Percentiles rank a stretch among this genome's conserved stretches.
phyloP scores from a whole-genome alignment of 306 rosid species.

The Inga laurina region DNA sequence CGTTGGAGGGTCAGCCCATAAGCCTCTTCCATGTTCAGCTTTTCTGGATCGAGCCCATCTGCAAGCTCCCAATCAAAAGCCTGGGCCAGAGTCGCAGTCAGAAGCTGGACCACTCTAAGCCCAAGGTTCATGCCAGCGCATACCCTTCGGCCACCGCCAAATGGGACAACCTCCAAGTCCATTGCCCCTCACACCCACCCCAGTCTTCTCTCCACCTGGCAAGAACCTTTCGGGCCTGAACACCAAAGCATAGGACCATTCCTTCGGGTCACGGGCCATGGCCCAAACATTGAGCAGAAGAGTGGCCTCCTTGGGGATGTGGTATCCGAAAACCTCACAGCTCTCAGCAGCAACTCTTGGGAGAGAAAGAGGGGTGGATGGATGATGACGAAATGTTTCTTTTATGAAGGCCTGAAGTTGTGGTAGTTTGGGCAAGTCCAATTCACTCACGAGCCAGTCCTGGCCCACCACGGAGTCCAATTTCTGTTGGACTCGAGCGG shows the following conservation, averaged over 20 bases:
- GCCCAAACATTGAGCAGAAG: constrained; percentile 81
- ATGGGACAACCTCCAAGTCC: constrained; percentile 75
- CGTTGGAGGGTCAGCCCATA: constrained; percentile 73
- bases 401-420: constrained; percentile 75
- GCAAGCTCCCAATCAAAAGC: constrained; percentile 61
- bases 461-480: constrained; percentile 58
- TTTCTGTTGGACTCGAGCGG: constrained; percentile 54
- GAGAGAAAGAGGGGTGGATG: constrained; percentile 77
- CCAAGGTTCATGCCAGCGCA: constrained; percentile 76
- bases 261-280: constrained; percentile 64
- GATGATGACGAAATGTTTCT: constrained; percentile 85
- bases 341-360: constrained; percentile 60
- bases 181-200: constrained; percentile 58
- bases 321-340: constrained; percentile 57
- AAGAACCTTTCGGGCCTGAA: constrained; percentile 82
- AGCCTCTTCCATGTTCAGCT: constrained; percentile 75
- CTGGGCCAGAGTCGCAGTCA: constrained; percentile 59
- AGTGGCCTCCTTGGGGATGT: constrained; percentile 75
- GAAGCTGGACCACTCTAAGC: constrained; percentile 55
- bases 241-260: constrained; percentile 56
- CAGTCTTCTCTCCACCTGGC: constrained; percentile 52
- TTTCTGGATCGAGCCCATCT: constrained; percentile 39
- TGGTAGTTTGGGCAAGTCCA: constrained; percentile 51
- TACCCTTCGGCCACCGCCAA: constrained; percentile 82
- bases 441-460: constrained; percentile 50